These are phyloP conservation scores for Huntiella abstrusa DNA, from an alignment of 2,329 filamentous ascomycete species.

Conservation along the genomic window DNA sequence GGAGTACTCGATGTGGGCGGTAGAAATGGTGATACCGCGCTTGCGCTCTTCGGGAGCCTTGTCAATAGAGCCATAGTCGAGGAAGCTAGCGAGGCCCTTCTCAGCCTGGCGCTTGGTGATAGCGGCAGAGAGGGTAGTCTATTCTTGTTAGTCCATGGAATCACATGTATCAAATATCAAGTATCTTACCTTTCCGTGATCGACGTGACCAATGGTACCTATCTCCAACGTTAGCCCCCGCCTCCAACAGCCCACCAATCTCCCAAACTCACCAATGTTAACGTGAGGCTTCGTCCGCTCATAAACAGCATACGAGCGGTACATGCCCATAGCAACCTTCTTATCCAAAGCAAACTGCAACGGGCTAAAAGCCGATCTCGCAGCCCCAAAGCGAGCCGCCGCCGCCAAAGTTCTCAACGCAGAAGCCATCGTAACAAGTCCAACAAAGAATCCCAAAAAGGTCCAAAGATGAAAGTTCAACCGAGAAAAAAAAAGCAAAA, in stretches of 20 bases:
- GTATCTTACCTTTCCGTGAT: slow-evolving; percentile 79
- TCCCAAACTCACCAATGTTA: slow-evolving; percentile 58
- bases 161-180: neutral
- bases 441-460: slow-evolving; percentile 1
- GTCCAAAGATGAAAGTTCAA: neutral
- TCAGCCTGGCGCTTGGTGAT: slow-evolving; percentile 97
- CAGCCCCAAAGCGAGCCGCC: slow-evolving; percentile 58
- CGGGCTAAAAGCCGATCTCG: slow-evolving; percentile 51
- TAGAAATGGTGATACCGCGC: slow-evolving; percentile 98
- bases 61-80: slow-evolving; percentile 96
- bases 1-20: slow-evolving; percentile 94
- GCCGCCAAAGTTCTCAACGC: slow-evolving; percentile 62
- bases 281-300: slow-evolving; percentile 92
- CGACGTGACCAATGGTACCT: slow-evolving; percentile 97
- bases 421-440: slow-evolving; percentile 48
- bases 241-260: neutral
- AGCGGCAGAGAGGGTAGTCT: slow-evolving; percentile 96
- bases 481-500: neutral
- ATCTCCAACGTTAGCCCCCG: slow-evolving; percentile 12
- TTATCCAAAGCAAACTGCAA: slow-evolving; percentile 50
- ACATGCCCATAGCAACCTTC: slow-evolving; percentile 46
- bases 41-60: slow-evolving; percentile 98
- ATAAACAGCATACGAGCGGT: slow-evolving; percentile 50
- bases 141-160: slow-evolving; percentile 1
- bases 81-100: slow-evolving; percentile 83